Evolutionary conservation across 192 early-diverging fungal genomes (phyloP), one percentile per base, ranked within the genome.

Genomic region (Coemansia sp.): DNA sequence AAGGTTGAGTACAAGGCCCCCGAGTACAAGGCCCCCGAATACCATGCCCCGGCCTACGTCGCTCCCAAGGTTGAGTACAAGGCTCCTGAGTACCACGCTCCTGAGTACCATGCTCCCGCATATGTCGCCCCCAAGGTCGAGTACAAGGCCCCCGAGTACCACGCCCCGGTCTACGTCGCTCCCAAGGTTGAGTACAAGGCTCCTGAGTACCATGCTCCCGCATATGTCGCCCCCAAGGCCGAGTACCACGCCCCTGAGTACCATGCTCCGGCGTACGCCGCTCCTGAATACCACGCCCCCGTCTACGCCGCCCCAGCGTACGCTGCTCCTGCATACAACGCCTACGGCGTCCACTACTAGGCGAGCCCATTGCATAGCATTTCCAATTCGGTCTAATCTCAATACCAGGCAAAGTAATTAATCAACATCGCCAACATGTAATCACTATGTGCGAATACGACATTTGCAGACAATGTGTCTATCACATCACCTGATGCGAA

Each of bases 1-100:
- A 47, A 43, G 34, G 70, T 55, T 43, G 71, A 66, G 62, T 66
- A 73, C 64, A 33, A 70, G 24, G 71, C 71, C n/a, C 66, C 66
- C 11, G 75, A 52, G 36, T 68, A 73, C 64, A 33, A 70, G 24
- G 71, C 71, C n/a, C 66, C 66, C 11, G 75, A 52, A 5, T 68
- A 75, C 52, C 41, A 66, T 12, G 57, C 54, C 6, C 67, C 67
- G 3, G 57, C 16, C 0, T 67, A 67, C 47, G 52, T 42, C 10
- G 52, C 66, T 7, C 65, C 66, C 36, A 38, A 46, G 44, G 71
- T 57, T 27, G 72, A 67, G 63, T 66, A 74, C 65, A 36, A 67
- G 27, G 72, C 71, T 29, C 67, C 67, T 13, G 76, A 55, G 61
- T 65, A 75, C 67, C 40, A 70, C 12, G 73, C 74, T 16, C 74